phyloP scores from a whole-genome alignment of 2,329 filamentous ascomycete genomes.

The Hypocrella siamensis region DNA sequence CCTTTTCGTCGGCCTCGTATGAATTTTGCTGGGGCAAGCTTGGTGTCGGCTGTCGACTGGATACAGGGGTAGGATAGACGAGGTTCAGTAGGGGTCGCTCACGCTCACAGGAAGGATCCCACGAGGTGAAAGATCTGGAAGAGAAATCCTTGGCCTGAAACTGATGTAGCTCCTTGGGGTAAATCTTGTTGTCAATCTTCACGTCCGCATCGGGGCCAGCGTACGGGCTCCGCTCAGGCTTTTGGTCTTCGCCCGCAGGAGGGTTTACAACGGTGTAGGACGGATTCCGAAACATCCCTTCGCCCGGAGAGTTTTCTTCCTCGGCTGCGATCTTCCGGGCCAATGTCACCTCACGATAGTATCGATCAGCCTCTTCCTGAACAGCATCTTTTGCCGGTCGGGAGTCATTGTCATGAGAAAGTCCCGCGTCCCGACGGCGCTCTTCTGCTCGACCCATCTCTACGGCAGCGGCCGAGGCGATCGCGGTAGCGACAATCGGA shows the following conservation, averaged over 20 bases:
- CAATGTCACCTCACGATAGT: conserved; percentile 38
- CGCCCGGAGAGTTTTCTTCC: conserved; percentile 36
- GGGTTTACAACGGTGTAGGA: conserved; percentile 37
- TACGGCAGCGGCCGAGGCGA: conserved; percentile 29
- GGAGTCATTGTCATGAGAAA: conserved; percentile 16
- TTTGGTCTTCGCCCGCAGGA: conserved; percentile 30
- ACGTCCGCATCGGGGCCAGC: conserved; percentile 49
- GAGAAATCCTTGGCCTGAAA: conserved; percentile 15
- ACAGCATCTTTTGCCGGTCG: conserved; percentile 24
- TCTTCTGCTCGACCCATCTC: conserved; percentile 21
- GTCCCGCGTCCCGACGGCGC: conserved; percentile 14
- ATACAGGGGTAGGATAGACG: conserved; percentile 41
- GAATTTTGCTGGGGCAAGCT: conserved; percentile 5
- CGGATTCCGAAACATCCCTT: conserved; percentile 18
- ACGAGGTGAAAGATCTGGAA: conserved; percentile 22
- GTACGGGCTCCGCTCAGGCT: conserved; percentile 28
- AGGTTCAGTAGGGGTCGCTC: conserved; percentile 44
- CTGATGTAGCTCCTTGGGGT: conserved; percentile 31
- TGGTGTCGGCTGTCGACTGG: conserved; percentile 28
- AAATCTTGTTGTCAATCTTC: conserved; percentile 40
- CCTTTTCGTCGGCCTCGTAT: conserved; percentile 1
- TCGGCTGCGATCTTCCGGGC: conserved; percentile 38
- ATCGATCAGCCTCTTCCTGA: conserved; percentile 40
- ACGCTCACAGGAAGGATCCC: conserved; percentile 38
- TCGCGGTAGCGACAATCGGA: conserved; percentile 29